Percentiles rank a stretch among this genome's conserved stretches.
Evolutionary conservation across 2,329 filamentous ascomycete genomes (phyloP).

Genomic region (Lasiodiplodia citricola): DNA sequence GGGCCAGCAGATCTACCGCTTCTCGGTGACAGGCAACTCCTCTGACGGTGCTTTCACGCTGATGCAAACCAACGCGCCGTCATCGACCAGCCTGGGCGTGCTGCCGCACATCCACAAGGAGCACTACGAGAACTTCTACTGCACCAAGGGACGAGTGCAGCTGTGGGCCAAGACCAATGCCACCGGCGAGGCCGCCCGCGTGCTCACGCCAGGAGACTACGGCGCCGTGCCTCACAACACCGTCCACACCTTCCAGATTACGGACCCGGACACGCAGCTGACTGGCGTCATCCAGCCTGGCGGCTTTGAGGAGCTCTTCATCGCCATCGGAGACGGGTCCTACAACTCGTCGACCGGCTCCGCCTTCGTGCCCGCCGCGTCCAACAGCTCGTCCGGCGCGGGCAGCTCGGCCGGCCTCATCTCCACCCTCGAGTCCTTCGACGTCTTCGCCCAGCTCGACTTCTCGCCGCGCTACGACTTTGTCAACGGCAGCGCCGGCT

Average conservation of each 20-base stretch:
- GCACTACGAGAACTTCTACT: conserved; percentile 57
- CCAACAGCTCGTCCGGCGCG: conserved; percentile 33
- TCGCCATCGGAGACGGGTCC: conserved; percentile 44
- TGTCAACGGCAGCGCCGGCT: conserved; percentile 49
- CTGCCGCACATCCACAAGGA: conserved; percentile 50
- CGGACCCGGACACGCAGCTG: conserved; percentile 56
- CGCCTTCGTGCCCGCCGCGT: conserved; percentile 43
- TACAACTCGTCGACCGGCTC: conserved; percentile 43
- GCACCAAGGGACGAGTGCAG: conserved; percentile 51
- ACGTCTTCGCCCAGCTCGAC: conserved; percentile 51
- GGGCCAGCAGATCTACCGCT: conserved; percentile 47
- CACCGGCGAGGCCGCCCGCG: conserved; percentile 41
- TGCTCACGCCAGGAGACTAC: conserved; percentile 54
- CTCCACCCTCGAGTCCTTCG: conserved; percentile 46
- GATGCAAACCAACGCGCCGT: conserved; percentile 51
- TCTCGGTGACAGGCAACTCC: conserved; percentile 52
- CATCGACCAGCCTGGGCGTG: conserved; percentile 46
- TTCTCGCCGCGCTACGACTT: conserved; percentile 49
- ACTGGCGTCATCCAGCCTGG: conserved; percentile 54
- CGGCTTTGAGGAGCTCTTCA: conserved; percentile 57
- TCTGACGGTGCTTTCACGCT: conserved; percentile 53
- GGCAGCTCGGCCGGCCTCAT: conserved; percentile 42
- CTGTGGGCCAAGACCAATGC: conserved; percentile 49
- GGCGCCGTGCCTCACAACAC: conserved; percentile 53
- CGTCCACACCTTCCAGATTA: conserved; percentile 55